Base-by-base conservation (phyloP, 805 yeast genomes). In the Grigorovia transvaalensis region DNA sequence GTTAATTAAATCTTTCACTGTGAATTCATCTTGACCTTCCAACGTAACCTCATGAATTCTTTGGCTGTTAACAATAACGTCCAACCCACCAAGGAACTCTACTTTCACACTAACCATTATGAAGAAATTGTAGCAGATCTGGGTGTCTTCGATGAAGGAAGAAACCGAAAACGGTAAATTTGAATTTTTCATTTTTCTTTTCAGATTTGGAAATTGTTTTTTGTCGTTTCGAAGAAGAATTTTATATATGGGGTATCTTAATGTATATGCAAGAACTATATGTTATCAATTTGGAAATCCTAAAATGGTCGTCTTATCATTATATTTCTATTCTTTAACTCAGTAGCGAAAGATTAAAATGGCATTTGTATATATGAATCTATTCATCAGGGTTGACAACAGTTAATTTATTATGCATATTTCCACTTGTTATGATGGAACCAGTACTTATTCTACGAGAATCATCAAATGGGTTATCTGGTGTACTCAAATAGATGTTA, bases 381-480 rank as follows among this genome's bases (percentile, higher is more conserved):
- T 45, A 45, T n/a, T 77, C 82, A 65, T 88, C 96, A 1, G 96
- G 96, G 62, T 90, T 90, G 38, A 95, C 90, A 12, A 90, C 95
- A 54, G 88, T 83, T 47, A 90, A 73, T 18, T 87, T 81, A 70
- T 88, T 88, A 9, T 53, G 61, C 17, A 51, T 54, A n/a, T 63
- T 84, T 12, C 50, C 93, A 4, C 87, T 80, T 11, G 93, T 95
- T 11, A 95, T 90, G 50, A 90, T 72, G 2, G 91, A 82, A 4
- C 96, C 96, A 60, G 86, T 91, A 60, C 89, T 81, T 55, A 87
- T 74, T 57, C 96, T 74, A 62, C 95, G 80, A 63, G 90, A 80
- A 42, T 95, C 96, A 23, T 79, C 79, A 60, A 84, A 82, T 50
- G 89, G 89, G 61, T 84, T 82, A 15, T 13, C 35, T 5, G 18